Conservation (phyloP, 169 alveolate genomes). For the Cryptosporidium andersoni region DNA sequence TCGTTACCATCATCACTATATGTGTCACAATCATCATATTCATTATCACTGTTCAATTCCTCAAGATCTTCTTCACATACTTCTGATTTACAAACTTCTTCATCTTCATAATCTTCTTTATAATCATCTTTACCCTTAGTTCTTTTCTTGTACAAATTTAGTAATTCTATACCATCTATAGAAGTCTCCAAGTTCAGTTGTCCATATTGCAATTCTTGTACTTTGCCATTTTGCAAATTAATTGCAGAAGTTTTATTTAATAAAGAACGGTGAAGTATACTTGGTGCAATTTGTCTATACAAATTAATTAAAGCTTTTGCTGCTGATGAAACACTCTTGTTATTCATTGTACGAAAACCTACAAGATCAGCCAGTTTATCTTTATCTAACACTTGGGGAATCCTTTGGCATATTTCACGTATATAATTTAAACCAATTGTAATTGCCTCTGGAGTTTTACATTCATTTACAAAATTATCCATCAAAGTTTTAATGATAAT, state of each 20-base stretch:
- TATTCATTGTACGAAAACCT: conserved; percentile 81
- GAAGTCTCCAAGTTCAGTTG: conserved; percentile 73
- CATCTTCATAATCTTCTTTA: conserved; percentile 55
- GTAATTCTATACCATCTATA: conserved; percentile 82
- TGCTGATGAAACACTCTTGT: conserved; percentile 86
- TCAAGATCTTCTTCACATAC: neutral
- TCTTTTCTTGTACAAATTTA: conserved; percentile 72
- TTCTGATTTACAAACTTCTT: conserved; percentile 1
- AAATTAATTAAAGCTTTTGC: conserved; percentile 84
- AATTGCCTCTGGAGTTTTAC: conserved; percentile 79
- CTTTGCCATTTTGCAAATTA: conserved; percentile 37
- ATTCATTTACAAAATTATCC: conserved; percentile 84
- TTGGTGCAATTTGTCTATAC: conserved; percentile 84
- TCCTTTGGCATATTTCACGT: conserved; percentile 84
- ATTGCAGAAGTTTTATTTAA: conserved; percentile 79
- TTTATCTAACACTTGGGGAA: conserved; percentile 83
- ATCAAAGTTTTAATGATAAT: conserved; percentile 84
- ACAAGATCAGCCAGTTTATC: conserved; percentile 78
- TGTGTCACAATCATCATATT: conserved; percentile 7
- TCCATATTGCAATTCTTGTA: conserved; percentile 76
- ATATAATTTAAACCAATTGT: conserved; percentile 86
- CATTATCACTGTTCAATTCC: conserved; percentile 5
- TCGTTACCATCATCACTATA: conserved; percentile 1
- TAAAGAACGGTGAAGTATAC: conserved; percentile 79
- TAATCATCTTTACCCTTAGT: conserved; percentile 68